Evolutionary conservation across 1,284 basidiomycete species (phyloP).

Genomic region (Cryptococcus sp.): DNA sequence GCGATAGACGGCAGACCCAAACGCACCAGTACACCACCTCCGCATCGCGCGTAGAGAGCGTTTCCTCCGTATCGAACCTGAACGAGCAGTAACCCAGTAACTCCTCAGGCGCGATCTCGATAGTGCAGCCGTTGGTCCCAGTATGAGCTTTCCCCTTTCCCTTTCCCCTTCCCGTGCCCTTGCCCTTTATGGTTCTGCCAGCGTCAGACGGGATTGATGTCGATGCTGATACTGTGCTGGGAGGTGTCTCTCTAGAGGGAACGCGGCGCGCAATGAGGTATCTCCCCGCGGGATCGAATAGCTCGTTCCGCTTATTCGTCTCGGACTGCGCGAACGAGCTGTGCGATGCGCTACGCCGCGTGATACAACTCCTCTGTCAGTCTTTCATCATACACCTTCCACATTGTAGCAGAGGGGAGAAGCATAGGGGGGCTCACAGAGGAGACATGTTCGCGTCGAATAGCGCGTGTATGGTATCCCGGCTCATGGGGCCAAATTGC

Average conservation of each 20-base stretch:
- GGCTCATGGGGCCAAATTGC: conserved; percentile 10
- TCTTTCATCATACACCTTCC: too few species aligned
- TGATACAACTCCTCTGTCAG: too few species aligned
- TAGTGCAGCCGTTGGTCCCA: background rate
- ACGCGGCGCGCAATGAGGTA: conserved; percentile 20
- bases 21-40: conserved; percentile 50
- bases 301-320: conserved; percentile 40
- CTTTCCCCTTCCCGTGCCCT: conserved; percentile 12
- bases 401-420: background rate
- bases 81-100: conserved; percentile 48
- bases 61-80: conserved; percentile 53
- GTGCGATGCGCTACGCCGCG: conserved; percentile 15
- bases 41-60: conserved; percentile 34
- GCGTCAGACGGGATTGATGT: background rate
- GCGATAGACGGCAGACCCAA: too few species aligned
- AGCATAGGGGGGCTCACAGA: conserved; percentile 18
- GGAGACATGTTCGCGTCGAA: conserved; percentile 43
- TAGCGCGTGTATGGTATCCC: conserved; percentile 34
- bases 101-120: conserved; percentile 19
- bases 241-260: background rate
- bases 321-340: conserved; percentile 35
- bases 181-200: background rate
- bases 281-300: conserved; percentile 44
- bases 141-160: conserved; percentile 4
- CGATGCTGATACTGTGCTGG: background rate